Percentiles rank a stretch among this genome's conserved stretches.
Conservation (phyloP, 257 asterid genomes). For the Rubia yunnanensis region DNA sequence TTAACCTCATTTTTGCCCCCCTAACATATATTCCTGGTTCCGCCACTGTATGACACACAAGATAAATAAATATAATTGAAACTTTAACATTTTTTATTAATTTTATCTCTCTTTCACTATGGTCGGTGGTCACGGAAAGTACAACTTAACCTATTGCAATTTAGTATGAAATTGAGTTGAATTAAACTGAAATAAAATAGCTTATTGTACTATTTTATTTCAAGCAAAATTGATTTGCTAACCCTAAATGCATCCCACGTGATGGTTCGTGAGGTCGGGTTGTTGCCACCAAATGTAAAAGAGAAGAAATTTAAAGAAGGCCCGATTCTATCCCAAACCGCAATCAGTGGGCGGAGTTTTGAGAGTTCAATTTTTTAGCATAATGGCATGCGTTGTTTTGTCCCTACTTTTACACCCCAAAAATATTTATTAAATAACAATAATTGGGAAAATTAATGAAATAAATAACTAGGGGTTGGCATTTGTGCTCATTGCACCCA, state of each 20-base stretch:
- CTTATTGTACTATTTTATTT: too few relatives aligned
- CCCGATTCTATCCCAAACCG: background rate
- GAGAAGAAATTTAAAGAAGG: conserved; percentile 2
- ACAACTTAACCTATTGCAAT: too few relatives aligned
- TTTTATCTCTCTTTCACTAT: too few relatives aligned
- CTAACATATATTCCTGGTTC: too few relatives aligned
- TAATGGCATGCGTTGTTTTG: conserved; percentile 6
- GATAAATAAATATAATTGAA: too few relatives aligned
- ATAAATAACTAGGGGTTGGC: conserved; percentile 6
- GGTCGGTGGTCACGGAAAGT: too few relatives aligned
- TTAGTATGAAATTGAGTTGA: too few relatives aligned
- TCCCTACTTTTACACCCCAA: conserved; percentile 10
- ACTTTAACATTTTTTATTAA: too few relatives aligned
- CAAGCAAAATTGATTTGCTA: too few relatives aligned
- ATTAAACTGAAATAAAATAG: too few relatives aligned
- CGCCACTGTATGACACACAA: too few relatives aligned
- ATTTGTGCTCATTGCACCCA: background rate
- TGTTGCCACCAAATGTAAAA: conserved; percentile 13
- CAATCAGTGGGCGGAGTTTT: conserved; percentile 12
- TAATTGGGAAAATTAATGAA: background rate
- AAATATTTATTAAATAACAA: conserved; percentile 1
- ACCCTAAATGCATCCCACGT: conserved; percentile 12
- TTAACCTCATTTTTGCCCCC: too few relatives aligned
- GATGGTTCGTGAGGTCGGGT: conserved; percentile 8
- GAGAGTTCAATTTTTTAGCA: background rate